Conservation (phyloP, 148 eudicot genomes). For the Polygonum maritimum region DNA sequence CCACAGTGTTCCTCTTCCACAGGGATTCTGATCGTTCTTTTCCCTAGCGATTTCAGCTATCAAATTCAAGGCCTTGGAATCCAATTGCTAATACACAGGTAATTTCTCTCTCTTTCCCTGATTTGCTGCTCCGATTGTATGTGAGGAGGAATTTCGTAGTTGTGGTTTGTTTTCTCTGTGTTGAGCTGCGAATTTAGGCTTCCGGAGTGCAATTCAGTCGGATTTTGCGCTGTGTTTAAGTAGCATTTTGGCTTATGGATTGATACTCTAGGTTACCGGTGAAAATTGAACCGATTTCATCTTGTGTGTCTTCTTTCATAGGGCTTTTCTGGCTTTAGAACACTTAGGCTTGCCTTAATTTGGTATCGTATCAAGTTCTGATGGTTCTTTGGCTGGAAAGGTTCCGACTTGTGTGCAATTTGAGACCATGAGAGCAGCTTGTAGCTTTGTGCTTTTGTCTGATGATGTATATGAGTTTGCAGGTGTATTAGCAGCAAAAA, state of each 20-base stretch:
- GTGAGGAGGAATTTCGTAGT: background rate
- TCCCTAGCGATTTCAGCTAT: background rate
- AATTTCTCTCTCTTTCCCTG: background rate
- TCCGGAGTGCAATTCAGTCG: too few relatives aligned
- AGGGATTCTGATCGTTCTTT: background rate
- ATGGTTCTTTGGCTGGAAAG: background rate
- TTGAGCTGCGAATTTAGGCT: too few relatives aligned
- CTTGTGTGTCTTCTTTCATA: background rate
- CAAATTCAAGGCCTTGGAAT: background rate
- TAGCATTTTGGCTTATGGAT: background rate
- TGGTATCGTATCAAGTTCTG: background rate
- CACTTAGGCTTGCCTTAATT: too few relatives aligned
- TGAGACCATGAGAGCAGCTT: background rate
- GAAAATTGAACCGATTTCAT: background rate
- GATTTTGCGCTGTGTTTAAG: background rate
- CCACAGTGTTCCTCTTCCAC: background rate
- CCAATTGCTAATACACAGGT: slow-evolving; percentile 3
- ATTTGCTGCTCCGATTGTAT: background rate
- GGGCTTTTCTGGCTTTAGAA: background rate
- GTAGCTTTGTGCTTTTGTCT: background rate
- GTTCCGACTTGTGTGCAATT: background rate
- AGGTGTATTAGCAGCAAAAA: background rate
- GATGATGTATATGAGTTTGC: background rate
- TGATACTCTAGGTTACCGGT: background rate
- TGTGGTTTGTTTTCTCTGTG: background rate